Base-by-base conservation (phyloP, 257 asterid species). In the Solanum lycopersicoides region DNA sequence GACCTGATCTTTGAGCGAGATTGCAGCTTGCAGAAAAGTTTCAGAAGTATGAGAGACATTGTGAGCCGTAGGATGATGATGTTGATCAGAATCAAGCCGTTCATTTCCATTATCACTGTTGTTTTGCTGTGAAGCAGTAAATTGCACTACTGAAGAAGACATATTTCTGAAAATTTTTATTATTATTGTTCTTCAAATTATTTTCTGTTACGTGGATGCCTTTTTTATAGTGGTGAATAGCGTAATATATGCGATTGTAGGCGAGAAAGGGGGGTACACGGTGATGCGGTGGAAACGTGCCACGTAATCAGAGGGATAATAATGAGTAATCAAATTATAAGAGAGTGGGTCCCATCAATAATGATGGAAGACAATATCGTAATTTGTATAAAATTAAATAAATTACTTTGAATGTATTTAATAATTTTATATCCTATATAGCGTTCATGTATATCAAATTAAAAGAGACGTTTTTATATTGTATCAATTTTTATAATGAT, bases 1-100 rank as follows among this genome's bases (percentile, higher is more conserved):
- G 16, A 65, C 98, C 93, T 93, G 90, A 86, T 95, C 93, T 87
- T 94, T 95, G 84, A 93, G 88, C 85, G 96, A 91, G 71, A 91
- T 75, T 84, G 98, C 97, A 56, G 96, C 97, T 84, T 87, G 88
- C 82, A 94, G 93, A 71, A 95, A 87, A 79, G 90, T 88, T 83
- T 94, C 92, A 30, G 82, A 21, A 44, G 93, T 88, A 20, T 91
- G 93, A 12, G 92, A 86, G 6, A 92, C 90, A 74, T 45, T 88
- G 3, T 89, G 66, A 63, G 89, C 91, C 90, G 89, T 65, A 21
- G 90, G 92, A 84, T 93, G 86, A 42, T 88, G 32, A 34, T 45
- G 87, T 63, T 89, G 91, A 87, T 79, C 84, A 44, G 91, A 86
- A 85, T 94, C 94, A 28, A 88, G 83, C 87, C 89, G 84, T 79